Evolutionary conservation across 1,284 basidiomycete genomes (phyloP).

Genomic region (Tylopilus sp.): DNA sequence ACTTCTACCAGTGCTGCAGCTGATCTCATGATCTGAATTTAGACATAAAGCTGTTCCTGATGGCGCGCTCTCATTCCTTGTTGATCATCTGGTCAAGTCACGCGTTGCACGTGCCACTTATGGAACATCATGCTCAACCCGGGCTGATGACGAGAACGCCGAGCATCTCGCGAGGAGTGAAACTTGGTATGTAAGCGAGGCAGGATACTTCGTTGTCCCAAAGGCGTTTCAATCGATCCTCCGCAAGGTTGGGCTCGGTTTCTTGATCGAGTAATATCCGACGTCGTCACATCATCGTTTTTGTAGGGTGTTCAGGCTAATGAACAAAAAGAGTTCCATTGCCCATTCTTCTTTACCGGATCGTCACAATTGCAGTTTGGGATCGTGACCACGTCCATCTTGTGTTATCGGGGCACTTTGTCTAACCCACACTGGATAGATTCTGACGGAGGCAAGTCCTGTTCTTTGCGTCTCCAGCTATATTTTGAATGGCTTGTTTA

Average conservation of each 20-base stretch:
- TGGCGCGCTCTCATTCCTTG: neutral
- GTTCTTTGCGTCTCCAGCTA: too few relatives aligned
- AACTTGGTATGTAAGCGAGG: constrained; percentile 10
- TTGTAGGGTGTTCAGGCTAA: constrained; percentile 19
- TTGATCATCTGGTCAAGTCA: neutral
- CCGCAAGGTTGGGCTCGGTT: constrained; percentile 9
- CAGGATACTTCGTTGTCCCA: constrained; percentile 15
- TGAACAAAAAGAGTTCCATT: constrained; percentile 25
- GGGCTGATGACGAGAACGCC: constrained; percentile 7
- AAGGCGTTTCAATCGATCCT: constrained; percentile 18
- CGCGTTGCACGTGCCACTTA: constrained; percentile 22
- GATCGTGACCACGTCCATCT: neutral
- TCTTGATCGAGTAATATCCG: neutral
- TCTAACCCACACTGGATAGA: constrained; percentile 25
- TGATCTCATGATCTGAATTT: neutral
- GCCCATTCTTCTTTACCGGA: constrained; percentile 7
- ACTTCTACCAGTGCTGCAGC: neutral
- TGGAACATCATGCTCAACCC: neutral
- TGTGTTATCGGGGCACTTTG: constrained; percentile 24
- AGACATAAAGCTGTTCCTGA: neutral
- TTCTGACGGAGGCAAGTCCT: constrained; percentile 9
- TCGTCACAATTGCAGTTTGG: constrained; percentile 13
- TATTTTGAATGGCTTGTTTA: constrained; percentile 5
- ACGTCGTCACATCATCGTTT: neutral
- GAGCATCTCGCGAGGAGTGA: constrained; percentile 18